Base-by-base conservation (phyloP, 352 stramenopile species). In the Pythium guiyangense region DNA sequence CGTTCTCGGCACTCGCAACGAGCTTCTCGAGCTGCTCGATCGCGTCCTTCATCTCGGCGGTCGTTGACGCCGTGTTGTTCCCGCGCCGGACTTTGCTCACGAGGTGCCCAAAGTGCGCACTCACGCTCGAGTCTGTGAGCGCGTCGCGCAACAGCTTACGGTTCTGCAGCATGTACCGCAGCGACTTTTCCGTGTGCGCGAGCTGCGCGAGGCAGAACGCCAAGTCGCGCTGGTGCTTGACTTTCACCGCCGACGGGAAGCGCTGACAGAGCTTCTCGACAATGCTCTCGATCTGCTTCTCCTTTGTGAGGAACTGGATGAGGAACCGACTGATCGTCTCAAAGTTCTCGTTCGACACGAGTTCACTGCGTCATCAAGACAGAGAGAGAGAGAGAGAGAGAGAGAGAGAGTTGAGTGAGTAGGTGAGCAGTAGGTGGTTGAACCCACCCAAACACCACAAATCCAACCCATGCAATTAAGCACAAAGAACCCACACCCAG, bases 301-400 rank as follows among this genome's bases (percentile, higher is more conserved):
- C 97, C 65, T 99, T 99, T 34, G 96, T 97, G 56, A 99, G 92
- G 57, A 98, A 99, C 58, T 94, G 86, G 25, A 99, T 83, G 22
- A 99, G 79, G 69, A 99, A 99, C 34, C 84, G 80, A 64, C 97
- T 96, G 60, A 98, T 98, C 29, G 78, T 77, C 54, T 96, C 79
- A 60, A 99, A 99, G 31, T 94, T 77, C 34, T 92, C 79, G 40
- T 84, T 92, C 17, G 73, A 77, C 14, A 99, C 78, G n/a, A 87
- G 54, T 10, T 86, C 70, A 54, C 77, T 90, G 57, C 37, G 64
- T 14, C 56, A 60, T 55, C 17, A 31, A 20, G 43, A 34, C 49
- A 59, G 39, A 42, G 11, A 35, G 22, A 37, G 26, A 57, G 15
- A 35, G 15, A 11, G 12, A 34, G 29, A 34, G 29, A n/a, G n/a